These are phyloP conservation scores for Elaeagnus macrophylla DNA, from an alignment of 306 rosid species.

Conservation along the genomic window DNA sequence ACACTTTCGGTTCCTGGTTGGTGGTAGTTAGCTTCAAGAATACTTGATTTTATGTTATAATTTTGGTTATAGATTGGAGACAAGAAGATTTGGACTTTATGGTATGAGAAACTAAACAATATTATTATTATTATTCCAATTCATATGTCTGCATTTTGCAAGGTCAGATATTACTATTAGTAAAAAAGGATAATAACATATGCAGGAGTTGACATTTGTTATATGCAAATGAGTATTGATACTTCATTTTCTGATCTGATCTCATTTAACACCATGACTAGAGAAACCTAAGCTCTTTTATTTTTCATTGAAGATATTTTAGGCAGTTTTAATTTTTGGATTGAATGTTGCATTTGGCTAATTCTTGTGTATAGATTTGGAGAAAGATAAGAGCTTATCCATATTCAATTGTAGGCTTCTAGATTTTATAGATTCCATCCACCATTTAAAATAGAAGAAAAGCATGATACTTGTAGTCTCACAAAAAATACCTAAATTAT, in stretches of 20 bases:
- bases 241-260: no score
- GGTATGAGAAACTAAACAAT: neutral
- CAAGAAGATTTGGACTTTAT: constrained; percentile 13
- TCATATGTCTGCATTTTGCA: constrained; percentile 17
- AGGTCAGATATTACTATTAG: constrained; percentile 21
- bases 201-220: constrained; percentile 10
- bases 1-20: constrained; percentile 34
- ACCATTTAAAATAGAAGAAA: constrained; percentile 45
- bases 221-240: neutral
- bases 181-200: neutral
- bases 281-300: neutral
- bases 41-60: constrained; percentile 14
- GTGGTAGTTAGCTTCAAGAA: constrained; percentile 28
- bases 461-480: no score
- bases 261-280: no score
- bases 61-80: constrained; percentile 2
- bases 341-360: no score
- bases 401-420: constrained; percentile 27
- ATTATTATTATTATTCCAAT: constrained; percentile 13
- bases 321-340: no score
- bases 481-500: no score
- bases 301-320: neutral
- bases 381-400: constrained; percentile 50
- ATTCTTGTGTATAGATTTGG: constrained; percentile 54
- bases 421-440: constrained; percentile 43